Percentiles rank a stretch among this genome's conserved stretches.
Conservation (phyloP, 306 rosid genomes). For the Bauhinia variegata region DNA sequence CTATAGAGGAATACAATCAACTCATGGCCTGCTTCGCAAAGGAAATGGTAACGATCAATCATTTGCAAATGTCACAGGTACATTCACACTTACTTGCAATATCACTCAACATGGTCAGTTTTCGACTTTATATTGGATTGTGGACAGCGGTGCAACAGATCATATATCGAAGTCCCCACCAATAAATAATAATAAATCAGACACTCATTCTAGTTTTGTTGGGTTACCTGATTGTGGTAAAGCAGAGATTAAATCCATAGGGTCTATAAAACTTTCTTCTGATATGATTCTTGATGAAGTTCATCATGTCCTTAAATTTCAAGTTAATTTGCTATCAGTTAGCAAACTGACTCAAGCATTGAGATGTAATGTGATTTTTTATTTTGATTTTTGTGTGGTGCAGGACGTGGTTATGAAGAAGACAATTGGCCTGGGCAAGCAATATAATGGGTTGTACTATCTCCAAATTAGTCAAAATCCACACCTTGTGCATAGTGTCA, state of each 20-base stretch:
- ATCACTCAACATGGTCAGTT: too few species aligned
- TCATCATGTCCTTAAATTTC: too few species aligned
- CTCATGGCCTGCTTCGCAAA: background rate
- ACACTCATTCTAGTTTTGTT: background rate
- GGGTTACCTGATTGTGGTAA: too few species aligned
- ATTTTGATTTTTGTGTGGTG: background rate
- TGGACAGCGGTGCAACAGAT: background rate
- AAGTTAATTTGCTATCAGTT: too few species aligned
- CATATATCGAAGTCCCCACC: background rate
- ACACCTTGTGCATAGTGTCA: background rate
- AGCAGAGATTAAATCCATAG: too few species aligned
- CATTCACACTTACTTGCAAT: too few species aligned
- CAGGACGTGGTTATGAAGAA: slow-evolving; percentile 9
- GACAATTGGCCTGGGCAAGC: slow-evolving; percentile 11
- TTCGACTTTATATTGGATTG: background rate
- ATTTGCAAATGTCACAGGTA: background rate
- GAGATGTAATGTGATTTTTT: background rate
- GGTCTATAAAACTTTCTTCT: too few species aligned
- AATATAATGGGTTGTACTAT: background rate
- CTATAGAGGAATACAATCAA: background rate
- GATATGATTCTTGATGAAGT: too few species aligned
- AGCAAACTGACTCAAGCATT: background rate
- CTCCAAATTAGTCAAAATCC: background rate
- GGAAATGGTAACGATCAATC: slow-evolving; percentile 3
- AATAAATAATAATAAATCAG: background rate